Base-by-base conservation (phyloP, 116 monocot genomes). In the Posidonia oceanica region DNA sequence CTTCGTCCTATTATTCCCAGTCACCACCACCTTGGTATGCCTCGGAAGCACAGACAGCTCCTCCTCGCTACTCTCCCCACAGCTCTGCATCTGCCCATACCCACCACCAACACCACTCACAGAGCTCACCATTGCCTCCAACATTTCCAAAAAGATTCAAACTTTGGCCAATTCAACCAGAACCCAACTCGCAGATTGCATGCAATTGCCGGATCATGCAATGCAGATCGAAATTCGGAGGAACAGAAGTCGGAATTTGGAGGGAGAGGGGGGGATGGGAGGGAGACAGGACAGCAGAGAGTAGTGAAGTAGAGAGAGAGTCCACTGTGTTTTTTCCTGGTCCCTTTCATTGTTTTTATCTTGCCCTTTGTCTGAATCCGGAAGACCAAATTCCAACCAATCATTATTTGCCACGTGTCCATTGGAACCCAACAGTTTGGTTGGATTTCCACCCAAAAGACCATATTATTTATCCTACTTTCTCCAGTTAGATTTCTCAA, bases 11-110 rank as follows among this genome's bases (percentile, higher is more conserved):
- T 91, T 91, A 48, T 91, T 91, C 23, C 91, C 91, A 5, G 91
- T 91, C 23, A 91, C 87, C 22, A 87, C 87, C 76, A 91, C 91
- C 73, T 91, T 91, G 6, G 87, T 91, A 67, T 91, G 91, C 74
- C 86, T 68, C 6, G 91, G 91, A n/a, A 91, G 80, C 71, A 86
- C 84, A 68, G 91, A 84, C 12, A 86, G 84, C 84, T 91, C 91
- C 82, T 91, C 87, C 75, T 91, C 91, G 74, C 91, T 84, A 68
- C 80, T 84, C 44, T 87, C 82, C 17, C 82, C 86, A 53, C 74
- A 74, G 58, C 80, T 81, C 40, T 72, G 76, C 51, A 69, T 14
- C 48, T 48, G 48, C 48, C 78, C 57, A 79, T 39, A 18, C 58
- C 44, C 44, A 76, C 23, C 67, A 6, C 8, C 39, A 68, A n/a